These are phyloP conservation scores for Lonicera japonica DNA, from an alignment of 129 eudicot species.

Conservation along the genomic window DNA sequence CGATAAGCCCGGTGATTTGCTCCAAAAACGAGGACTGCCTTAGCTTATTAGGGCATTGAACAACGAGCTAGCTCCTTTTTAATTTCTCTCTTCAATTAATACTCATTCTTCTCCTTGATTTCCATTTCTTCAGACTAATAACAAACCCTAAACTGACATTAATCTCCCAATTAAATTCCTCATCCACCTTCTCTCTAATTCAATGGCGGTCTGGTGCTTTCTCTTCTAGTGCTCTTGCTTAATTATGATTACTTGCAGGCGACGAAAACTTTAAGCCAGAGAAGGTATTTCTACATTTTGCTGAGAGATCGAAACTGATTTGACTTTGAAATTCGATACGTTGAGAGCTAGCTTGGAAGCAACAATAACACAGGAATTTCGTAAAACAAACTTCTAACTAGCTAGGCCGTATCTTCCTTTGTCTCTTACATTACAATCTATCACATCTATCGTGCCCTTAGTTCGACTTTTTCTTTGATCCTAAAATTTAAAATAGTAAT, in stretches of 20 bases:
- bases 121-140: too few species aligned
- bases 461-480: too few species aligned
- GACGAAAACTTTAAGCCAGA: neutral
- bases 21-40: slow-evolving; percentile 4
- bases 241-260: neutral
- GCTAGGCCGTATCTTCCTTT: too few species aligned
- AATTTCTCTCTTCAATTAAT: neutral
- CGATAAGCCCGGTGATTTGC: slow-evolving; percentile 31
- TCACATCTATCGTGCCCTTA: too few species aligned
- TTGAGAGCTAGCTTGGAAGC: too few species aligned
- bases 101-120: neutral
- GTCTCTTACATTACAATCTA: too few species aligned
- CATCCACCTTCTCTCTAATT: neutral
- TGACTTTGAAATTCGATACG: too few species aligned
- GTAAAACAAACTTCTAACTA: too few species aligned
- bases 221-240: neutral
- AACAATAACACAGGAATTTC: too few species aligned
- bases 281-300: too few species aligned
- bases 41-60: slow-evolving; percentile 26
- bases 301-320: too few species aligned
- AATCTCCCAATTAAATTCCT: neutral
- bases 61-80: slow-evolving; percentile 6
- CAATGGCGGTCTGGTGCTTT: slow-evolving; percentile 9
- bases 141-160: neutral
- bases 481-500: too few species aligned